These are phyloP conservation scores for Aspergillus brunneoviolaceus DNA, from an alignment of 2,329 filamentous ascomycete species.

Conservation along the genomic window DNA sequence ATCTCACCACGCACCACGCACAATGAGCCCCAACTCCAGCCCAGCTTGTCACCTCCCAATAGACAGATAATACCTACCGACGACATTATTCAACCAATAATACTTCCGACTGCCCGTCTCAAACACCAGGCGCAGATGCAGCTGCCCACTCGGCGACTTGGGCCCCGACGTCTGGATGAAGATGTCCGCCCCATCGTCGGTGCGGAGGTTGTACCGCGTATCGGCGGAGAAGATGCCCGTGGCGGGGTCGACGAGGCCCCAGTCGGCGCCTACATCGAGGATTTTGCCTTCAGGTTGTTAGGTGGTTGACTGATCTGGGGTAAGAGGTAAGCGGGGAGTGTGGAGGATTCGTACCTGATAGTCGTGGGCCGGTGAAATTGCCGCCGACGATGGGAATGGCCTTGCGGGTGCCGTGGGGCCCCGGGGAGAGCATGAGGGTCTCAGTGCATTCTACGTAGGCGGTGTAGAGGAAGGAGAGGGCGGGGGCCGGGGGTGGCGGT, in stretches of 20 bases:
- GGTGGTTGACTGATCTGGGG: no score
- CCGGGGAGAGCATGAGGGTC: constrained; percentile 17
- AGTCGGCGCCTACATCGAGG: constrained; percentile 27
- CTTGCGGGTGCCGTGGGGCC: constrained; percentile 22
- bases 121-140: constrained; percentile 26
- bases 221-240: constrained; percentile 28
- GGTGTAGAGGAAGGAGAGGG: constrained; percentile 26
- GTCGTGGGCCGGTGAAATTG: constrained; percentile 27
- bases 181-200: constrained; percentile 26
- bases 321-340: no score
- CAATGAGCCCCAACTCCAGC: neutral
- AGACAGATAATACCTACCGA: constrained; percentile 17
- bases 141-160: constrained; percentile 16
- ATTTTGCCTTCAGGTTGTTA: constrained; percentile 19
- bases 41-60: neutral
- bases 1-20: no score
- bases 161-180: constrained; percentile 25
- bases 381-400: constrained; percentile 30
- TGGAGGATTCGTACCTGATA: constrained; percentile 15
- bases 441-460: constrained; percentile 23
- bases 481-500: constrained; percentile 14
- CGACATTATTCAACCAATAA: constrained; percentile 31
- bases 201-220: constrained; percentile 29
- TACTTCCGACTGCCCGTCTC: constrained; percentile 25
- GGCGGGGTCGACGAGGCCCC: constrained; percentile 24